Evolutionary conservation across 2,329 filamentous ascomycete genomes (phyloP).

Genomic region (Stachybotrys chartarum): DNA sequence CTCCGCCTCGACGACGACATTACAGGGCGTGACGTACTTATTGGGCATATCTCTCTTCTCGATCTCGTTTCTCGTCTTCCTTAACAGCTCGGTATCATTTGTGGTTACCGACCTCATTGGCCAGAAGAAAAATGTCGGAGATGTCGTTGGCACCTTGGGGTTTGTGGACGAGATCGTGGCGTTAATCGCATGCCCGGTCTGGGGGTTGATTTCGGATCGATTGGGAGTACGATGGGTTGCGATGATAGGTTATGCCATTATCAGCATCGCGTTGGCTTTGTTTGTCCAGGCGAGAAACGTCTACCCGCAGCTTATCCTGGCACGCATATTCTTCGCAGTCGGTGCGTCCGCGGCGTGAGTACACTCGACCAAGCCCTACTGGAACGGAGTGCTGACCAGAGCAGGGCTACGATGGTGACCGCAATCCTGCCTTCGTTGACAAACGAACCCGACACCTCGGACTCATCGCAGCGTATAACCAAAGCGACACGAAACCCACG

Average conservation of each 20-base stretch:
- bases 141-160: slow-evolving; percentile 76
- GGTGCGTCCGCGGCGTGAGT: slow-evolving; percentile 80
- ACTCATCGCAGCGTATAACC: slow-evolving; percentile 15
- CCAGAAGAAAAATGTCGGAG: slow-evolving; percentile 64
- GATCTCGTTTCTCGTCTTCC: slow-evolving; percentile 84
- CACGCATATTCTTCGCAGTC: slow-evolving; percentile 78
- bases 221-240: slow-evolving; percentile 67
- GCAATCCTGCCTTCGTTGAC: slow-evolving; percentile 75
- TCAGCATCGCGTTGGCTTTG: slow-evolving; percentile 67
- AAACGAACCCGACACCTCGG: slow-evolving; percentile 24
- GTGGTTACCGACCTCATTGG: slow-evolving; percentile 79
- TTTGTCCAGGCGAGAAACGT: slow-evolving; percentile 83
- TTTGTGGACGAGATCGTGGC: slow-evolving; percentile 81
- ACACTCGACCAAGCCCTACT: not conserved
- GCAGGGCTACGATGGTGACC: slow-evolving; percentile 86
- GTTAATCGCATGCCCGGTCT: slow-evolving; percentile 70
- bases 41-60: slow-evolving; percentile 78
- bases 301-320: slow-evolving; percentile 81
- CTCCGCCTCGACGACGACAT: slow-evolving; percentile 48
- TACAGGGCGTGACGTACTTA: slow-evolving; percentile 67
- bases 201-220: slow-evolving; percentile 72
- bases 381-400: slow-evolving; percentile 5
- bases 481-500: slow-evolving; percentile 36
- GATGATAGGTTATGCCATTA: slow-evolving; percentile 73
- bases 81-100: slow-evolving; percentile 79